Percentiles rank a stretch among this genome's conserved stretches.
These are phyloP conservation scores for Hyaloperonospora brassicae DNA, from an alignment of 352 stramenopile species.

Conservation along the genomic window DNA sequence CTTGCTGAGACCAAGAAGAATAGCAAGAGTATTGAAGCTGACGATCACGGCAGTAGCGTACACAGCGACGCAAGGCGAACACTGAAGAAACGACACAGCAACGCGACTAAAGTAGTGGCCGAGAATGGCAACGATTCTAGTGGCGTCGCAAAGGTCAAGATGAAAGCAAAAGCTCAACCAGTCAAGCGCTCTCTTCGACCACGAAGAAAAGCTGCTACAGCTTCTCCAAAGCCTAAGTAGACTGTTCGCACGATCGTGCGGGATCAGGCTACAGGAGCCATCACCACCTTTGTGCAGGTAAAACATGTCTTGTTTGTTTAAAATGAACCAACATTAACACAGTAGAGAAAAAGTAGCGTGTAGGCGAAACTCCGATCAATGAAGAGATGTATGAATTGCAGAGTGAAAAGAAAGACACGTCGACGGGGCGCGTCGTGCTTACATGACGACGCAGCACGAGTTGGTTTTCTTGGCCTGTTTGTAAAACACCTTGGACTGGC, in stretches of 20 bases:
- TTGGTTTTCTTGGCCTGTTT: constrained; percentile 99
- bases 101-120: constrained; percentile 27
- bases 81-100: constrained; percentile 18
- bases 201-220: constrained; percentile 34
- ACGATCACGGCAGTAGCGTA: constrained; percentile 20
- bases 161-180: constrained; percentile 17
- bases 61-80: constrained; percentile 19
- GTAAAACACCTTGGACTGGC: constrained; percentile 99
- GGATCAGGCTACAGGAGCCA: constrained; percentile 1
- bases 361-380: constrained; percentile 15
- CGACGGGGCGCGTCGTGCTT: constrained; percentile 22
- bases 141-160: constrained; percentile 23
- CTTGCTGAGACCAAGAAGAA: constrained; percentile 17
- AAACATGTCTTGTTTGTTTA: constrained; percentile 33
- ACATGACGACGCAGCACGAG: constrained; percentile 94
- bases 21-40: constrained; percentile 20
- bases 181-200: constrained; percentile 50
- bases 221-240: constrained; percentile 36
- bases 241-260: constrained; percentile 7
- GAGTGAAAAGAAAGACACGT: constrained; percentile 4
- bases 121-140: constrained; percentile 50
- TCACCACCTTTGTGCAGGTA: constrained; percentile 22
- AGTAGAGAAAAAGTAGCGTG: constrained; percentile 19
- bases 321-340: constrained; percentile 38
- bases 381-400: constrained; percentile 5